Base-by-base conservation (phyloP, 139 green algal species). In the Chlorella sp. region DNA sequence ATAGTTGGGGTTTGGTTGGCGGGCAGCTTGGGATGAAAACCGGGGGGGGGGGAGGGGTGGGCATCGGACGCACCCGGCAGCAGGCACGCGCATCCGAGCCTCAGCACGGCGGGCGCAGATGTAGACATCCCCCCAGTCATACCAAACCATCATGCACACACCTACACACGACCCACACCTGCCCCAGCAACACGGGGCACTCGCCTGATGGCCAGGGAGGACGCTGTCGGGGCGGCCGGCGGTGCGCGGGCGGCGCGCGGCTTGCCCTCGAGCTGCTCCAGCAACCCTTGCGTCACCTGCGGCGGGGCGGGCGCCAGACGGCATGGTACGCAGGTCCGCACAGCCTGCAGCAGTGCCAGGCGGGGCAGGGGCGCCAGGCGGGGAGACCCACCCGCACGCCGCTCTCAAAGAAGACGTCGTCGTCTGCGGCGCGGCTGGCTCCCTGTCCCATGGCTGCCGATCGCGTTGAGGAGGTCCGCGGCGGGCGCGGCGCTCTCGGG, bases 261-360 rank as follows among this genome's bases (percentile, higher is more conserved):
- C 56, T 80, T 86, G 62, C 82, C 82, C 9, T 80, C 57, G 20
- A 86, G 38, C 60, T 82, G 82, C 41, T 86, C 71, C 39, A 86
- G 60, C 30, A 86, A 44, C 2, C 41, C 72, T 74, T 86, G 57
- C 2, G 82, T 82, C 51, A 86, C 38, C 82, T 86, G 82, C 80
- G 63, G 68, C 34, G n/a, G 36, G 34, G 36, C 69, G 23, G 21
- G 30, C 28, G 6, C 13, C 63, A 69, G 63, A 69, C 25, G 28
- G 63, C 63, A 69, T 69, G 28, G 26, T 36, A 4, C 63, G 28
- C 63, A 38, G 6, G 16, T 13, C 51, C 28, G 60, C 60, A 36
- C 28, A 38, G 15, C 2, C n/a, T n/a, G 68, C 23, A 60, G 70
- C 11, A 60, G 51, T 4, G 11, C 44, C 51, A 60, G 51, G 51